A percentile compares a stretch with the other conserved stretches of the same genome.
Conservation (phyloP, 148 eudicot species). For the Amaranthus palmeri region DNA sequence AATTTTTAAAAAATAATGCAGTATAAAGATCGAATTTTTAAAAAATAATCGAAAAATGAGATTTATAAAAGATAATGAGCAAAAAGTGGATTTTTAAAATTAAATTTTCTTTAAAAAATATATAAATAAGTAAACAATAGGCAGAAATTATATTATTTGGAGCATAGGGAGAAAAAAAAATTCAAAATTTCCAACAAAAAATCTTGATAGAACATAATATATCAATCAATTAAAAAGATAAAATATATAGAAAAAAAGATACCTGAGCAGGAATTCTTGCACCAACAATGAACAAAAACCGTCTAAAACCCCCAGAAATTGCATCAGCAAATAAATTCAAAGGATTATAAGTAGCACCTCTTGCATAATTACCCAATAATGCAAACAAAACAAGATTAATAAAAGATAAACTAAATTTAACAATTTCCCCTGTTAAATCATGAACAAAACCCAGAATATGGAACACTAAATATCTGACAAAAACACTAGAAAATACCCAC, state of each 20-base stretch:
- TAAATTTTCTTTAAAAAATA: background rate
- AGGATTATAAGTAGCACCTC: constrained; percentile 74
- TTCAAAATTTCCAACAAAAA: background rate
- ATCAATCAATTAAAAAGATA: too few relatives aligned
- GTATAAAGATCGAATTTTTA: too few relatives aligned
- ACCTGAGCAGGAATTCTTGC: constrained; percentile 95
- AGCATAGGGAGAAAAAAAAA: background rate
- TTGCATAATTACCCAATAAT: constrained; percentile 35
- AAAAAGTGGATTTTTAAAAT: too few relatives aligned
- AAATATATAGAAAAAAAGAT: background rate
- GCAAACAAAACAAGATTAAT: constrained; percentile 63
- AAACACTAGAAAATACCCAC: constrained; percentile 76
- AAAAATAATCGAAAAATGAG: too few relatives aligned
- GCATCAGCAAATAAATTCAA: constrained; percentile 51
- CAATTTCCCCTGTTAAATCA: constrained; percentile 38
- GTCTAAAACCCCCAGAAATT: constrained; percentile 54
- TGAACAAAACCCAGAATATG: constrained; percentile 39
- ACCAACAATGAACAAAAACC: constrained; percentile 57
- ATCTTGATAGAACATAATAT: too few relatives aligned
- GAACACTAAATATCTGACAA: constrained; percentile 45
- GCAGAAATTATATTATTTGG: background rate
- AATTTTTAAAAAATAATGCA: too few relatives aligned
- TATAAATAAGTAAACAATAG: background rate
- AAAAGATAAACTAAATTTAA: constrained; percentile 36
- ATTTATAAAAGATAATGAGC: too few relatives aligned